A percentile compares a stretch with the other conserved stretches of the same genome.
These are phyloP conservation scores for Nidularia pulvinata DNA, from an alignment of 768 basidiomycete genomes.

Conservation along the genomic window DNA sequence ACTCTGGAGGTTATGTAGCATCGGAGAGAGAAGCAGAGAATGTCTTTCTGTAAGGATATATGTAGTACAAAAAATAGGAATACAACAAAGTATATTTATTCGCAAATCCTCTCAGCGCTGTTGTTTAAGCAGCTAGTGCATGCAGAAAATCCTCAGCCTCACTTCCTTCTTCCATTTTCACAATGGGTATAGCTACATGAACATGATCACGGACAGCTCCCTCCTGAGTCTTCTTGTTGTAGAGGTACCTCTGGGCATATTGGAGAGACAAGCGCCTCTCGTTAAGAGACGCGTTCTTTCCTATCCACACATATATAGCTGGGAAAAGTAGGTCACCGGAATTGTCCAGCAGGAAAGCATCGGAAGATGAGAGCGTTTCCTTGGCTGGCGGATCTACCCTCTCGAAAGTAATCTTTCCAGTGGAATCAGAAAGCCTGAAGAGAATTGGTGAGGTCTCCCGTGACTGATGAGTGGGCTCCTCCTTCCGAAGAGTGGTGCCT, in stretches of 20 bases:
- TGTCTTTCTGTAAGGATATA: no score
- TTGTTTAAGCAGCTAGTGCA: conserved; percentile 15
- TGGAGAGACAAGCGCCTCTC: conserved; percentile 51
- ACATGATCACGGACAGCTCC: no score
- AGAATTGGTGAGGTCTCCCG: conserved; percentile 12
- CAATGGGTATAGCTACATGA: conserved; percentile 35
- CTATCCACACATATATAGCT: conserved; percentile 61
- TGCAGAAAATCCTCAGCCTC: conserved; percentile 48
- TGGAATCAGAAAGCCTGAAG: conserved; percentile 45
- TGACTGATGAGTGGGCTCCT: conserved; percentile 3
- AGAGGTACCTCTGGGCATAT: conserved; percentile 55
- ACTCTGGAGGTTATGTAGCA: no score
- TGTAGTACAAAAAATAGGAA: no score
- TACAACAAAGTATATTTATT: not conserved
- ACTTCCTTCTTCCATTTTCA: conserved; percentile 54
- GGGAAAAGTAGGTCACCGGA: conserved; percentile 29
- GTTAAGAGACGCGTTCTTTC: conserved; percentile 40
- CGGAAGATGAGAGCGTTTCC: conserved; percentile 40
- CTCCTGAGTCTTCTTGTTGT: conserved; percentile 24
- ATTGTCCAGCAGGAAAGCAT: conserved; percentile 53
- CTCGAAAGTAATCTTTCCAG: conserved; percentile 36
- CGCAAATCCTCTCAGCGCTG: not conserved
- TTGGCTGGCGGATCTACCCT: conserved; percentile 23
- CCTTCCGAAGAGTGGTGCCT: conserved; percentile 14
- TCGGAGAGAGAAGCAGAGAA: no score